phyloP scores from a whole-genome alignment of 2,329 filamentous ascomycete genomes.

The Penicillium sp. region DNA sequence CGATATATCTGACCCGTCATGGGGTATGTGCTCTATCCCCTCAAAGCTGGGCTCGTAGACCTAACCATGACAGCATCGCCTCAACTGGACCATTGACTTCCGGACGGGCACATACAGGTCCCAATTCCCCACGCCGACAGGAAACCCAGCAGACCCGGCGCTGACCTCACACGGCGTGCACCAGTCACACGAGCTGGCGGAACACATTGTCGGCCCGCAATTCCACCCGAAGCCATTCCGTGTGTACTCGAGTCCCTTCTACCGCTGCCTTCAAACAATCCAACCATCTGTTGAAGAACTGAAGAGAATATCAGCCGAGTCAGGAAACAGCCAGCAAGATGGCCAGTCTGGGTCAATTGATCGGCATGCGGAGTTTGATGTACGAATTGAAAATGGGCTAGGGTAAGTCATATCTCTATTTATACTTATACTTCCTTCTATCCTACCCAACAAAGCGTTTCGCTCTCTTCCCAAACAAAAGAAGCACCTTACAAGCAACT shows the following conservation, averaged over 20 bases:
- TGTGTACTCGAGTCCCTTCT: conserved; percentile 83
- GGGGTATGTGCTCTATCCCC: conserved; percentile 57
- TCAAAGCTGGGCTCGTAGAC: not conserved
- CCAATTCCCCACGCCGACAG: conserved; percentile 75
- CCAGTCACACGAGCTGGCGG: conserved; percentile 75
- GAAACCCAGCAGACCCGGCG: conserved; percentile 82
- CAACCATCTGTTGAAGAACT: conserved; percentile 57
- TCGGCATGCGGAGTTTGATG: conserved; percentile 36
- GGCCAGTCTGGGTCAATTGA: conserved; percentile 34
- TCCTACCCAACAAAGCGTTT: not conserved
- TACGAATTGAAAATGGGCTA: conserved; percentile 54
- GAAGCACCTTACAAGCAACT: not conserved
- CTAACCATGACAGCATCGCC: conserved; percentile 68
- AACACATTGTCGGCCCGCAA: conserved; percentile 31
- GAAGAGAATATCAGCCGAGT: conserved; percentile 23
- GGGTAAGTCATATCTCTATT: conserved; percentile 40
- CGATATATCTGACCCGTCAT: conserved; percentile 72
- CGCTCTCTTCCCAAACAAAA: not conserved
- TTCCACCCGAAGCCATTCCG: conserved; percentile 46
- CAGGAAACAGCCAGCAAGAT: conserved; percentile 11
- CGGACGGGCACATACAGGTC: conserved; percentile 75
- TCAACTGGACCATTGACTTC: conserved; percentile 83
- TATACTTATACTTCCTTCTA: not conserved
- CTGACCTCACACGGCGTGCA: conserved; percentile 82
- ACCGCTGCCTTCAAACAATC: conserved; percentile 83